A percentile compares a stretch with the other conserved stretches of the same genome.
Conservation (phyloP, 108 stramenopile species). For the Cyclotella distinguenda region DNA sequence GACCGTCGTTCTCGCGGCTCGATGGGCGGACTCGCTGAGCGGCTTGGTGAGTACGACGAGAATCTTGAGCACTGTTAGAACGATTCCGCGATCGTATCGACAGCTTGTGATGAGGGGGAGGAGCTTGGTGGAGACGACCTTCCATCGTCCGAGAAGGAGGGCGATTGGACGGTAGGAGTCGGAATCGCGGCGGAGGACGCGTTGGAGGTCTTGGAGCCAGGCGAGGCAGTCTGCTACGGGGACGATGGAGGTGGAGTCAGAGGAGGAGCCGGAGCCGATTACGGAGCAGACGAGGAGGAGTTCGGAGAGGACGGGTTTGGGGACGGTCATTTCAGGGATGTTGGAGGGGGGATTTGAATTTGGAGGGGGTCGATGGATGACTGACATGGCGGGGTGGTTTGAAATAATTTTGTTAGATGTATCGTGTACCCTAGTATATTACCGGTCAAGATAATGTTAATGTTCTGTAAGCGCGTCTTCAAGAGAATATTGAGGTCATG, state of each 20-base stretch:
- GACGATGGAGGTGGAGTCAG: constrained; percentile 42
- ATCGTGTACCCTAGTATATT: too few relatives aligned
- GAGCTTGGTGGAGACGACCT: constrained; percentile 78
- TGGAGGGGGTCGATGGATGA: constrained; percentile 3
- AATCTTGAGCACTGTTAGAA: constrained; percentile 84
- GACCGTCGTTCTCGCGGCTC: too few relatives aligned
- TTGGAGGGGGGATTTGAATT: not conserved
- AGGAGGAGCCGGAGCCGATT: constrained; percentile 75
- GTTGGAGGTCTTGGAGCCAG: constrained; percentile 88
- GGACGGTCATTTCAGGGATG: constrained; percentile 58
- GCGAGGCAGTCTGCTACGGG: constrained; percentile 83
- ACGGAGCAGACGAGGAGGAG: constrained; percentile 84
- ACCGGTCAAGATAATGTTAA: too few relatives aligned
- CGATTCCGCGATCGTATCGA: constrained; percentile 76
- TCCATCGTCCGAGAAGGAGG: constrained; percentile 77
- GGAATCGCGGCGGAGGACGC: constrained; percentile 80
- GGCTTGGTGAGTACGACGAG: constrained; percentile 89
- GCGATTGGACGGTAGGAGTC: constrained; percentile 79
- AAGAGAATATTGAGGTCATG: too few relatives aligned
- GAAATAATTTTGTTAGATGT: too few relatives aligned
- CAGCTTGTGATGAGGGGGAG: constrained; percentile 75
- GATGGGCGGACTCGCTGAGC: constrained; percentile 21
- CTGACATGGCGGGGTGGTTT: not conserved
- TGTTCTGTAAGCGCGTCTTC: too few relatives aligned
- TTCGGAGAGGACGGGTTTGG: constrained; percentile 77